Base-by-base conservation (phyloP, 192 early-diverging fungal genomes). In the Mortierella alpina region DNA sequence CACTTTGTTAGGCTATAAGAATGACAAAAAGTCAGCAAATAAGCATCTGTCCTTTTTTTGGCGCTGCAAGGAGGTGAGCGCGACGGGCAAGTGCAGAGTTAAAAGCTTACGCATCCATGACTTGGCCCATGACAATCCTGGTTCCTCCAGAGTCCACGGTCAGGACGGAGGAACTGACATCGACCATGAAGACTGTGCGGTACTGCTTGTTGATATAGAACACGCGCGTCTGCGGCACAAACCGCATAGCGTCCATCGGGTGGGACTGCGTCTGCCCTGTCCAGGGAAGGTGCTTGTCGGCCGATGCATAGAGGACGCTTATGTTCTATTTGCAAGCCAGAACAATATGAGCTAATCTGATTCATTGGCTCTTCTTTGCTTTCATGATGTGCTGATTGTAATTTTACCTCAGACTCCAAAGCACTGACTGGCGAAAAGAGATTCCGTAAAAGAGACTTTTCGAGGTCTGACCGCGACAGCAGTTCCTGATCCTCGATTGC, bases 181-280 rank as follows among this genome's bases (percentile, higher is more conserved):
- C 93, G 49, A 95, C 82, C 57, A 94, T 78, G 68, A 94, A 89
- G 4, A 91, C 89, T 31, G 92, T 82, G 1, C 89, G 78, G 63
- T 94, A 88, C 71, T 90, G 82, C 22, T 83, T 72, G 45, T 87
- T 85, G 51, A 92, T 62, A 9, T 82, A 82, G 14, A 88, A 82
- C 39, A 95, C 88, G 11, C 86, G 81, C 0, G 93, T 92, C n/a
- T 90, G 82, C 2, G 93, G 92, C 10, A 90, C 92, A 14, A 95
- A 82, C 40, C 86, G 58, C 77, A 80, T 72, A 14, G 59, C 20
- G 10, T 51, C 41, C 12, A 68, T 31, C 42, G 50, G n/a, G 42
- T 72, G 56, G 10, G 61, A 45, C 40, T 72, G 77, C 1, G 14
- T 55, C 22, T 14, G 31, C 23, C 68, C 65, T 17, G 77, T 68